phyloP scores from a whole-genome alignment of 305 asterid species.

The Fraxinus greggii region DNA sequence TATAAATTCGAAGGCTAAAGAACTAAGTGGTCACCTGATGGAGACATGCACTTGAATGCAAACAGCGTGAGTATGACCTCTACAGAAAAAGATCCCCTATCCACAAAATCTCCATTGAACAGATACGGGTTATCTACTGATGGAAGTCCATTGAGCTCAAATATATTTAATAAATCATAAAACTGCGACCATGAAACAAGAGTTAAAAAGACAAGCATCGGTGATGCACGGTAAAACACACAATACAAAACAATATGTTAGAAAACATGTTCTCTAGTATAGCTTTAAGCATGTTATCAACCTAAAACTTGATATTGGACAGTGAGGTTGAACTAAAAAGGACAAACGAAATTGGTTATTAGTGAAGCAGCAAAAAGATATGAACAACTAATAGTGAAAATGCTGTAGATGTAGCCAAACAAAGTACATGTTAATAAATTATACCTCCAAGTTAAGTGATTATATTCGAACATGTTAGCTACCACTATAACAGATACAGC shows the following conservation, averaged over 20 bases:
- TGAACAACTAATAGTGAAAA: not conserved
- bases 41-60: slow-evolving; percentile 98
- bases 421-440: not conserved
- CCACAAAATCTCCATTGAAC: slow-evolving; percentile 97
- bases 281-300: slow-evolving; percentile 12
- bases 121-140: slow-evolving; percentile 96
- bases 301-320: slow-evolving; percentile 9
- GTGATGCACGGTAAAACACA: slow-evolving; percentile 17
- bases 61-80: slow-evolving; percentile 92
- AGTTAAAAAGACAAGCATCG: slow-evolving; percentile 18
- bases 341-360: slow-evolving; percentile 4
- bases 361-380: not conserved
- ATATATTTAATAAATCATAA: slow-evolving; percentile 87
- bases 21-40: slow-evolving; percentile 63
- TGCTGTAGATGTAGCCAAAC: not conserved
- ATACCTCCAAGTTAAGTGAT: not conserved
- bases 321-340: slow-evolving; percentile 13
- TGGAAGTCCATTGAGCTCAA: slow-evolving; percentile 98
- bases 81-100: slow-evolving; percentile 91
- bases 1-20: not conserved
- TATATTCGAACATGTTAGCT: not conserved
- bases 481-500: not conserved
- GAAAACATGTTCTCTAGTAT: slow-evolving; percentile 4
- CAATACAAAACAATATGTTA: slow-evolving; percentile 10
- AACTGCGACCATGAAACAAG: slow-evolving; percentile 57